Evolutionary conservation across 257 asterid species (phyloP), one percentile per base, ranked within the genome.

Genomic region (Parsonsia alboflavescens): DNA sequence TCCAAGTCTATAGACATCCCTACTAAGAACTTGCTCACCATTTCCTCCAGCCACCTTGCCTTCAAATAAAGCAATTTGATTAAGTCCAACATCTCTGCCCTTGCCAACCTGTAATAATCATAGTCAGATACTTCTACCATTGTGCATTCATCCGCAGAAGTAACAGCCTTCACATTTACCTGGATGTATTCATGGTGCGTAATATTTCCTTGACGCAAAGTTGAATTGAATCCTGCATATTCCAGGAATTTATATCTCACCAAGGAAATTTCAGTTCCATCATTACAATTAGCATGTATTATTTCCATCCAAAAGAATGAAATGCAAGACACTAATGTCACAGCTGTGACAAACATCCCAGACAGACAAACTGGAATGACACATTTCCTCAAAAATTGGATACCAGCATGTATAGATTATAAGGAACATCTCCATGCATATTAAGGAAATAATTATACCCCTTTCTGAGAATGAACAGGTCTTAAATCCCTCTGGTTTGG

Each of bases 31-130:
- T 90, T 94, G 98, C 80, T 94, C 99, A 66, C 99, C 99, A 80
- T 94, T 94, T 62, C 99, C 99, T 21, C 99, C 99, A 83, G 99
- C 96, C 80, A 94, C 99, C 84, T 90, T 94, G n/a, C 99, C 99
- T 89, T 94, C 99, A 85, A 94, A 94, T 66, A 94, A 74, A 64
- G 99, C 98, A 78, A 94, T 92, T 86, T 94, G 99, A 83, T 94
- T 94, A 80, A 94, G 97, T 67, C 98, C 99, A 39, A 94, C 99
- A 73, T 94, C 99, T 78, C 99, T 82, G 24, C 99, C 99, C 88
- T 94, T 94, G 82, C 99, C 99, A 77, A 94, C 98, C 97, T 92
- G 86, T 41, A 82, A 61, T 76, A 44, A 50, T 81, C 65, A 58
- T 76, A 57, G 81, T 80, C 50, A 81, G 78, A 80, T 72, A 61